These are phyloP conservation scores for Podospora sp. DNA, from an alignment of 495 filamentous ascomycete species.

Conservation along the genomic window DNA sequence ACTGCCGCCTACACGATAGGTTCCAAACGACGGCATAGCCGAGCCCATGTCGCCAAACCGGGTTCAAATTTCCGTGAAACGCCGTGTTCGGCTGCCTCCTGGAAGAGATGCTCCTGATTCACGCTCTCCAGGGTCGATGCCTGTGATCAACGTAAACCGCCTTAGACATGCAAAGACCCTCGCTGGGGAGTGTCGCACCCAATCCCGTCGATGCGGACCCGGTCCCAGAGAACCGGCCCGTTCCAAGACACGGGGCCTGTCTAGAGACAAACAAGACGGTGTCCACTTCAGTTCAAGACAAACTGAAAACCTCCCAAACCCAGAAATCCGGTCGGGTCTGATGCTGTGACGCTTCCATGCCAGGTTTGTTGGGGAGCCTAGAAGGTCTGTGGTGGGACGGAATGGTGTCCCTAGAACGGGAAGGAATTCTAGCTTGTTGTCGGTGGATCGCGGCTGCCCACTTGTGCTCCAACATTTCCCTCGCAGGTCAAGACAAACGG, in stretches of 20 bases:
- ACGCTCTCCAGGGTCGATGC: background rate
- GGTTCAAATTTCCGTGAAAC: background rate
- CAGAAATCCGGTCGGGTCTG: background rate
- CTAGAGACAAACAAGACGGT: background rate
- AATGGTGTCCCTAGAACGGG: background rate
- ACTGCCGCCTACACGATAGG: background rate
- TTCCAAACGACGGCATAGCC: background rate
- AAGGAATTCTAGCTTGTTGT: background rate
- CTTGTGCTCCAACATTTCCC: background rate
- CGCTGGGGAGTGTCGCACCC: background rate
- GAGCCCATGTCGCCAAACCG: background rate
- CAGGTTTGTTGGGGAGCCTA: background rate
- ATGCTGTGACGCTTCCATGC: background rate
- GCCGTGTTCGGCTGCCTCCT: background rate
- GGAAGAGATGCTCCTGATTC: background rate
- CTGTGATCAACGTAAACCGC: background rate
- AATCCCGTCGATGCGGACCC: background rate
- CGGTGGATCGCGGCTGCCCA: background rate
- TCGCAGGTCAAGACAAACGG: background rate
- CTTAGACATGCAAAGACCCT: background rate
- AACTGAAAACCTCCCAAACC: background rate
- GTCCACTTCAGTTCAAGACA: background rate
- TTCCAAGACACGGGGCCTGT: background rate
- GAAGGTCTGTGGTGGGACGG: background rate
- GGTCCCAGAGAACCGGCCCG: background rate